These are phyloP conservation scores for Claviceps africana DNA, from an alignment of 2,329 filamentous ascomycete genomes.

Conservation along the genomic window DNA sequence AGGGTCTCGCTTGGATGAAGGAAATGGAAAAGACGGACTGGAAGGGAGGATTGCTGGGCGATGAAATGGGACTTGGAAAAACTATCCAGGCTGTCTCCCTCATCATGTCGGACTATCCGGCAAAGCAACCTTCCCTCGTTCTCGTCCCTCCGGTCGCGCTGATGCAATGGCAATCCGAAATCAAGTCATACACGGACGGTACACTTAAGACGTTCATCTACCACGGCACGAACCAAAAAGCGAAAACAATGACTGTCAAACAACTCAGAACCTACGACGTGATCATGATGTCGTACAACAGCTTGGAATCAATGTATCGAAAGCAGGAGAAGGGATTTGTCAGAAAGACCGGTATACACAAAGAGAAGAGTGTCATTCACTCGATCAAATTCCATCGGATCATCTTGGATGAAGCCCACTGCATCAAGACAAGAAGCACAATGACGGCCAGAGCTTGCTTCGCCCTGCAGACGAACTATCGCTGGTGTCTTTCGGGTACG, in stretches of 20 bases:
- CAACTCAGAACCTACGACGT: conserved; percentile 77
- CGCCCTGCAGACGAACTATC: conserved; percentile 72
- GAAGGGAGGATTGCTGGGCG: conserved; percentile 80
- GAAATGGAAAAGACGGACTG: conserved; percentile 76
- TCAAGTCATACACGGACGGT: conserved; percentile 69
- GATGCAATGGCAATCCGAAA: conserved; percentile 88
- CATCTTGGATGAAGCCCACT: conserved; percentile 90
- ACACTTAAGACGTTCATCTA: conserved; percentile 82
- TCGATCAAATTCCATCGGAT: conserved; percentile 76
- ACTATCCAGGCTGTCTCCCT: conserved; percentile 96
- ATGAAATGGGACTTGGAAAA: conserved; percentile 98
- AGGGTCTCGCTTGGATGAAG: conserved; percentile 89
- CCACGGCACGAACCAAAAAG: conserved; percentile 73
- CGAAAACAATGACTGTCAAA: conserved; percentile 60
- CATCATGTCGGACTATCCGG: conserved; percentile 94
- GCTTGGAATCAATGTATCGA: conserved; percentile 79
- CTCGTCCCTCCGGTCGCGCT: conserved; percentile 85
- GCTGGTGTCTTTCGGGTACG: conserved; percentile 92
- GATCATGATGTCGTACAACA: conserved; percentile 93
- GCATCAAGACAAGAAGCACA: conserved; percentile 80
- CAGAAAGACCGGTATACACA: conserved; percentile 65
- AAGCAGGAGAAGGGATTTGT: conserved; percentile 86
- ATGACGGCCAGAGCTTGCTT: conserved; percentile 94
- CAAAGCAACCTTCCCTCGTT: conserved; percentile 68
- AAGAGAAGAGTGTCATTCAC: conserved; percentile 70